These are phyloP conservation scores for Arachnomyces sp. DNA, from an alignment of 2,329 filamentous ascomycete species.

Conservation along the genomic window DNA sequence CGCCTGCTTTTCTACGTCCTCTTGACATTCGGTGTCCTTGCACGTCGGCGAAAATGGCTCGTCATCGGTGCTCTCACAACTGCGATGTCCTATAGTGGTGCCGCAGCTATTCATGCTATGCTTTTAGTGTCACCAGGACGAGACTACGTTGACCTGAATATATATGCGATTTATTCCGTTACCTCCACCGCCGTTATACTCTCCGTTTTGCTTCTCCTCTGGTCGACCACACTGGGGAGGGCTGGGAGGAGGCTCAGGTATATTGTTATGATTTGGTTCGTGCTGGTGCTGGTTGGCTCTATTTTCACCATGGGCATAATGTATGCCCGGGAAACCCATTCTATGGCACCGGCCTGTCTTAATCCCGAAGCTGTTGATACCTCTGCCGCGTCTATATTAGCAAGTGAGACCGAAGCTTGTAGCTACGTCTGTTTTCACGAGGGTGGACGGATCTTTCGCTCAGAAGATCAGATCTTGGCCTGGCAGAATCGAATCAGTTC, in stretches of 20 bases:
- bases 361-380: background rate
- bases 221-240: conserved; percentile 13
- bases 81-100: conserved; percentile 18
- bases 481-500: conserved; percentile 1
- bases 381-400: background rate
- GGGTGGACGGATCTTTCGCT: conserved; percentile 1
- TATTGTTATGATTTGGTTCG: conserved; percentile 16
- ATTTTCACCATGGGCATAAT: conserved; percentile 14
- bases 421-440: conserved; percentile 1
- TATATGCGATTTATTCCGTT: conserved; percentile 16
- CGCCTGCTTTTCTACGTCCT: conserved; percentile 20
- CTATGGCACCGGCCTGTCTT: conserved; percentile 13
- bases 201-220: conserved; percentile 12
- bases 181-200: conserved; percentile 12
- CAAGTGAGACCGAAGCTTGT: conserved; percentile 1
- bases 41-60: conserved; percentile 17
- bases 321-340: conserved; percentile 8
- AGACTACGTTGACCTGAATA: conserved; percentile 15
- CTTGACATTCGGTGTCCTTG: conserved; percentile 18
- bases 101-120: conserved; percentile 18
- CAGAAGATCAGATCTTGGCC: background rate
- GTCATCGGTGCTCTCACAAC: conserved; percentile 19
- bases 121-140: conserved; percentile 12
- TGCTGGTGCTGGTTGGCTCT: conserved; percentile 11
- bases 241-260: conserved; percentile 9